Evolutionary conservation across 805 yeast species (phyloP), one percentile per base, ranked within the genome.

Genomic region (Pichia californica): DNA sequence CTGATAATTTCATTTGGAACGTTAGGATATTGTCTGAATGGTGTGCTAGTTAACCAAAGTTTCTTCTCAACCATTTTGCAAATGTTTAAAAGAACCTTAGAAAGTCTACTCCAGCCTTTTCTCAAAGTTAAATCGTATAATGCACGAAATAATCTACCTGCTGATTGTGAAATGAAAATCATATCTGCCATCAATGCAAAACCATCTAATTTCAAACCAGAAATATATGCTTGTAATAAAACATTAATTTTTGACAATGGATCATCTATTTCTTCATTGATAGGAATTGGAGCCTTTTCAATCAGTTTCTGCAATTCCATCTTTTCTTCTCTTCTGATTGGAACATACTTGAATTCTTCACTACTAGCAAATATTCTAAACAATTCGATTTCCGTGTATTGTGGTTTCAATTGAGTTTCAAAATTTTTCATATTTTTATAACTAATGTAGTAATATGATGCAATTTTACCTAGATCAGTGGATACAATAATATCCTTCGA

Each of bases 161-260:
- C 97, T 32, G 94, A 87, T 61, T 93, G 98, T 0, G 93, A 84
- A 32, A 93, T 78, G 58, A 86, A 93, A 3, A 87, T 72, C 96
- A 89, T 88, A 66, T 93, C 99, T 0, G 96, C 79, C 73, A 83
- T 79, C 47, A 94, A 64, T 0, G 97, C 96, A 66, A 87, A 86
- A 0, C 98, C 98, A 1, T 84, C 93, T 15, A 93, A 67, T 9
- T 70, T 66, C 20, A 89, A 66, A 30, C 81, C 64, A 1, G 96
- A 84, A n/a, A 93, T 85, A 54, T 85, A 88, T 0, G 96, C 76
- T 57, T 93, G 99, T 11, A 93, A 64, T 30, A 93, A 62, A 7
- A 88, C 77, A 51, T 81, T 88, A 18, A 86, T 75, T 59, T 93
- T 93, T 0, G 95, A 83, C 15, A 77, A 59, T 0, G 89, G 81